These are phyloP conservation scores for Talaromyces islandicus DNA, from an alignment of 2,329 filamentous ascomycete species.

Conservation along the genomic window DNA sequence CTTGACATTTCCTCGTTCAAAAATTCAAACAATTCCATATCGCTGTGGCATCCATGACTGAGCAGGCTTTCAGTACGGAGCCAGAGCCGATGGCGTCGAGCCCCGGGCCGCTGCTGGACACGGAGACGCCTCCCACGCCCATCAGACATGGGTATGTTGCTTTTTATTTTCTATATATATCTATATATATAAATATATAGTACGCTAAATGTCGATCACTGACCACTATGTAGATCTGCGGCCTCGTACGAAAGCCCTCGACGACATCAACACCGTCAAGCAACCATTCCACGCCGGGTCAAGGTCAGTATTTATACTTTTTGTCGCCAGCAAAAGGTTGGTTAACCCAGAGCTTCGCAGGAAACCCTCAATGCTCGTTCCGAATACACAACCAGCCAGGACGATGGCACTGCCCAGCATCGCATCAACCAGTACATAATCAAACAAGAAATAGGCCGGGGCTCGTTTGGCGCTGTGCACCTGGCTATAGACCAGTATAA, in stretches of 20 bases:
- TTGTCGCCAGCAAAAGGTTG: constrained; percentile 12
- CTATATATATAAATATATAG: neutral
- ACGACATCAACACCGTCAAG: constrained; percentile 58
- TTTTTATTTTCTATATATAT: too few species aligned
- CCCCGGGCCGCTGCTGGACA: constrained; percentile 4
- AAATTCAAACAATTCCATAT: neutral
- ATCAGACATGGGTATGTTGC: constrained; percentile 23
- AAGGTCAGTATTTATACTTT: constrained; percentile 44
- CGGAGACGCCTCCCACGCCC: constrained; percentile 13
- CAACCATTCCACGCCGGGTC: constrained; percentile 55
- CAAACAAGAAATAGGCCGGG: constrained; percentile 90
- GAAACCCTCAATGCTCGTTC: constrained; percentile 89
- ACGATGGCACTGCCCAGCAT: constrained; percentile 74
- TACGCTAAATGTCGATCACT: neutral
- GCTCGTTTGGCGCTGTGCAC: constrained; percentile 92
- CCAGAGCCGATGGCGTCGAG: constrained; percentile 13
- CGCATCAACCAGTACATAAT: constrained; percentile 94
- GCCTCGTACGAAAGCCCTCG: constrained; percentile 58
- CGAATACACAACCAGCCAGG: constrained; percentile 77
- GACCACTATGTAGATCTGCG: constrained; percentile 41
- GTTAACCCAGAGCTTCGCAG: constrained; percentile 36
- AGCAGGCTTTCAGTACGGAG: constrained; percentile 5
- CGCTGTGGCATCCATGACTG: neutral
- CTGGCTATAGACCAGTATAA: constrained; percentile 85
- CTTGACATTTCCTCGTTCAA: neutral